phyloP scores from a whole-genome alignment of 768 basidiomycete species.

The Pisolithus marmoratus region DNA sequence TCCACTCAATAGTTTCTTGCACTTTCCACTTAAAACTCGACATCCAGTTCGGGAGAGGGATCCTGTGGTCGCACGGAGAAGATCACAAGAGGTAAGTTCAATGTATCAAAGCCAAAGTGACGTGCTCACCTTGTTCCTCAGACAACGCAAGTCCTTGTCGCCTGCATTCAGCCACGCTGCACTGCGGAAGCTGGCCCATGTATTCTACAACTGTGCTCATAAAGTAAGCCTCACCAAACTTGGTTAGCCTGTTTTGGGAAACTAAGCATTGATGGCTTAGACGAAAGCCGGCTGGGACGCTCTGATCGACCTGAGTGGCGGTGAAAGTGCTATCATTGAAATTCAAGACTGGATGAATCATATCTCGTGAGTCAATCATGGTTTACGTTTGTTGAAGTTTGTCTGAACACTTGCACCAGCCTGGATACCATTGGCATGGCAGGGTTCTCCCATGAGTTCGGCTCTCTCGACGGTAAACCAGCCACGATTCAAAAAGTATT shows the following conservation, averaged over 20 bases:
- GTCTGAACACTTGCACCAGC: too few species aligned
- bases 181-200: conserved; percentile 15
- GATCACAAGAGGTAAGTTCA: conserved; percentile 34
- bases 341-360: conserved; percentile 31
- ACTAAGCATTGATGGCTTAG: conserved; percentile 14
- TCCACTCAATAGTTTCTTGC: not conserved
- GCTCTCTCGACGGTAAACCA: too few species aligned
- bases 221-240: conserved; percentile 12
- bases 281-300: conserved; percentile 23
- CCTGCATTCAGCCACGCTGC: conserved; percentile 22
- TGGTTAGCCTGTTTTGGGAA: not conserved
- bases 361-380: conserved; percentile 10
- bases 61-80: conserved; percentile 40
- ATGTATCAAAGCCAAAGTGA: too few species aligned
- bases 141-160: conserved; percentile 23
- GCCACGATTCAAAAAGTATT: too few species aligned
- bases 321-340: conserved; percentile 23
- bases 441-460: too few species aligned
- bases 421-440: too few species aligned
- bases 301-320: conserved; percentile 7
- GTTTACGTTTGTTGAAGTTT: too few species aligned
- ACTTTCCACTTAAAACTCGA: not conserved
- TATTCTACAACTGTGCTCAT: conserved; percentile 25
- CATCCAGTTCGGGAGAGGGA: conserved; percentile 29
- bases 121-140: conserved; percentile 1